Base-by-base conservation (phyloP, 1,284 basidiomycete genomes). In the Pseudozyma hubeiensis region DNA sequence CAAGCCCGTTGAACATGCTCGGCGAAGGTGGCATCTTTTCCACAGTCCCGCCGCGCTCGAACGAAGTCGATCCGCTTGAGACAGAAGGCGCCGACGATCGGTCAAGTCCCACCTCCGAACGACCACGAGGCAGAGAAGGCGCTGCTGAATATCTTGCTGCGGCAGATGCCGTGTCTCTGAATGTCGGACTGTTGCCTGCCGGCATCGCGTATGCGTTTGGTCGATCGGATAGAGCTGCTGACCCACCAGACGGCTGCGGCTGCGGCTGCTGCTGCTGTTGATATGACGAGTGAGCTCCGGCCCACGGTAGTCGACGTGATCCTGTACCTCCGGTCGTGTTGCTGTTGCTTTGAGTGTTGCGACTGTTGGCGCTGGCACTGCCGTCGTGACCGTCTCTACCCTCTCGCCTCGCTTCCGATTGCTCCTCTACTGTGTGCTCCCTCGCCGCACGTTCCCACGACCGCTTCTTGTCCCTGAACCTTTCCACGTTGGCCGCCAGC, bases 91-190 rank as follows among this genome's bases (percentile, higher is more conserved):
- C 48, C 0, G 37, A 9, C 35, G 34, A 40, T 1, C 55, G 60
- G 14, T 45, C 55, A 19, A 48, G 16, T 11, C 40, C 60, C 5
- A 55, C 7, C 19, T 69, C 66, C 2, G 66, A 69, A 14, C 66
- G 48, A 7, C 61, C 60, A 11, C 61, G 44, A 29, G 56, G 56
- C 52, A 69, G 16, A 31, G 56, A 58, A 7, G 66, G 52, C 24
- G 64, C 65, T 8, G 52, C 33, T 14, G 49, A 52, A 16, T 61
- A 67, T 16, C 54, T 53, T 24, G 64, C 64, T 7, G 64, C 41
- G 13, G 64, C 64, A 4, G 64, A 62, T 0, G 54, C 64, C n/a
- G 60, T 46, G 8, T 67, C 58, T 13, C 59, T 59, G 41, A 46
- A 58, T 8, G 64, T 47, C 13, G 64, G 54, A 29, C 64, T 67